Percentiles rank a stretch among this genome's conserved stretches.
Evolutionary conservation across 345 rosid genomes (phyloP).

Genomic region (Lepidium africanum): DNA sequence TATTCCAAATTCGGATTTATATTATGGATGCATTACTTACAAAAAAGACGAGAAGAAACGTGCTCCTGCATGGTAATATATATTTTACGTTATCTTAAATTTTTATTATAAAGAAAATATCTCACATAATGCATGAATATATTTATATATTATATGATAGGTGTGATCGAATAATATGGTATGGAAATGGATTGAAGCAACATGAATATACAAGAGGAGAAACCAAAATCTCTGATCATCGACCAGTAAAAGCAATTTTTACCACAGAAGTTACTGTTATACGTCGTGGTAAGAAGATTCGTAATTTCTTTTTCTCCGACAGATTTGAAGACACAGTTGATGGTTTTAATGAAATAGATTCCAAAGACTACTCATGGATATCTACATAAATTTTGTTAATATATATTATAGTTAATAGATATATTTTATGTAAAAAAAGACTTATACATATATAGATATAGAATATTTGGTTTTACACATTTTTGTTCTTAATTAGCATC

Average conservation of each 20-base stretch:
- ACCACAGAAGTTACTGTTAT: conserved; percentile 37
- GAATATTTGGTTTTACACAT: background rate
- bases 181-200: conserved; percentile 57
- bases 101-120: too few relatives aligned
- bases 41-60: conserved; percentile 52
- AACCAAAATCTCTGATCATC: conserved; percentile 63
- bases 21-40: conserved; percentile 46
- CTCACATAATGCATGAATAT: too few relatives aligned
- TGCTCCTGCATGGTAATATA: conserved; percentile 82
- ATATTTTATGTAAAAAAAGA: background rate
- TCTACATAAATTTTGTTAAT: conserved; percentile 16
- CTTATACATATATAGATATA: background rate
- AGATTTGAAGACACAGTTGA: conserved; percentile 35
- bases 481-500: background rate
- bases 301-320: conserved; percentile 45
- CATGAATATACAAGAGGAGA: conserved; percentile 55
- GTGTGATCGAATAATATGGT: conserved; percentile 84
- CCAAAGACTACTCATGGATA: conserved; percentile 25
- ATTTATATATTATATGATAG: conserved; percentile 2
- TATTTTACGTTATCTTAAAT: too few relatives aligned
- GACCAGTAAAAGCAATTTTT: conserved; percentile 68
- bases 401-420: background rate
- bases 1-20: conserved; percentile 48
- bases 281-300: conserved; percentile 20
- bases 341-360: conserved; percentile 22